These are phyloP conservation scores for barrel medic (Medicago truncatula) DNA, from an alignment of 306 rosid genomes.

Conservation along the genomic window DNA sequence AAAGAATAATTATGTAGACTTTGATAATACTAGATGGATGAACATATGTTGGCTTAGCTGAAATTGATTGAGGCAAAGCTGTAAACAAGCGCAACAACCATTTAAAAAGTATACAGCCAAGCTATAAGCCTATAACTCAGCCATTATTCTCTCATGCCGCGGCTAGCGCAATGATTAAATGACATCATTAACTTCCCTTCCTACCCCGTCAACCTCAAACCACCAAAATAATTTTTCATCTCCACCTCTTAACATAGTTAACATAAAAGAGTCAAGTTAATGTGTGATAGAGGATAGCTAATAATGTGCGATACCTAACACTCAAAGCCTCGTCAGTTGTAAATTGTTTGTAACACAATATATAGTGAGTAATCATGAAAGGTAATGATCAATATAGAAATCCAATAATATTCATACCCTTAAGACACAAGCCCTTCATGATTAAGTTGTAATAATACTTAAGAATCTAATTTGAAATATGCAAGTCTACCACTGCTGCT, in stretches of 20 bases:
- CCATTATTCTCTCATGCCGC: background rate
- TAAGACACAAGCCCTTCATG: background rate
- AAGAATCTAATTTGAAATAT: constrained; percentile 28
- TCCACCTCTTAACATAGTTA: constrained; percentile 4
- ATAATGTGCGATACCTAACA: background rate
- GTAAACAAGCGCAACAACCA: background rate
- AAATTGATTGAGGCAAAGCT: background rate
- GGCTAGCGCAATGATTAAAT: background rate
- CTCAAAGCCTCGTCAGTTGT: constrained; percentile 9
- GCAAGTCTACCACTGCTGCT: background rate
- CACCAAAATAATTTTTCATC: background rate
- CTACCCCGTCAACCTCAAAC: background rate
- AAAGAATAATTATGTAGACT: constrained; percentile 27
- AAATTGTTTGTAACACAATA: constrained; percentile 2
- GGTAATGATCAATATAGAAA: constrained; percentile 1
- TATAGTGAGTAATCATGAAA: background rate
- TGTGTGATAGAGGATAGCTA: background rate
- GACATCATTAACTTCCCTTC: background rate
- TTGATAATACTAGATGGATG: background rate
- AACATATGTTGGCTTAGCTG: constrained; percentile 3
- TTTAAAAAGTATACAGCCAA: background rate
- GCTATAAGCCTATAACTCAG: background rate
- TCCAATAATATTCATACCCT: background rate
- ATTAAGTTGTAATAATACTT: constrained; percentile 1
- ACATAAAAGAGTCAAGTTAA: background rate